phyloP scores from a whole-genome alignment of 345 rosid genomes.

The Eutrema yunnanense region DNA sequence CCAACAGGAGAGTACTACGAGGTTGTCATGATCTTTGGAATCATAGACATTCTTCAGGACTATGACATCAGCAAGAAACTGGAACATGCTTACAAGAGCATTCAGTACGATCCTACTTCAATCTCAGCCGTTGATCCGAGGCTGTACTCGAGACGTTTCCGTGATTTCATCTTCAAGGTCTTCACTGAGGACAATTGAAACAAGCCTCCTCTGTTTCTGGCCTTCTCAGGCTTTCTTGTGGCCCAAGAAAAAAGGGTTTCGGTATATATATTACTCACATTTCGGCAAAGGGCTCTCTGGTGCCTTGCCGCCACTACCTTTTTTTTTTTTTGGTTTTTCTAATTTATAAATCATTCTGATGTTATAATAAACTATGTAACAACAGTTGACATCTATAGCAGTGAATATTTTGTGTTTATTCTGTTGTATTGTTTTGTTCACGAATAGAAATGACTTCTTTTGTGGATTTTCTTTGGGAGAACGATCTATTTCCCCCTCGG shows the following conservation, averaged over 20 bases:
- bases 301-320: background rate
- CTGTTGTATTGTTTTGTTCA: background rate
- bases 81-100: constrained; percentile 88
- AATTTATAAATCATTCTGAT: background rate
- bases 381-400: constrained; percentile 1
- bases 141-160: constrained; percentile 77
- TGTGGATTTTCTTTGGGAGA: background rate
- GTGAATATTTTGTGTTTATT: background rate
- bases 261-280: constrained; percentile 1
- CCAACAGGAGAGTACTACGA: constrained; percentile 80
- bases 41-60: constrained; percentile 90
- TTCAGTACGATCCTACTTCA: constrained; percentile 89
- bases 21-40: constrained; percentile 78
- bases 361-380: constrained; percentile 17
- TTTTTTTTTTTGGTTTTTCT: background rate
- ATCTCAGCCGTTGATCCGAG: constrained; percentile 91
- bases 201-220: constrained; percentile 17
- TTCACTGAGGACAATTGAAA: constrained; percentile 63
- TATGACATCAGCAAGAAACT: constrained; percentile 92
- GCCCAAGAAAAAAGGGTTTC: constrained; percentile 5
- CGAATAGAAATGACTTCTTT: background rate
- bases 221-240: background rate
- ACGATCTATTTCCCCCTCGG: no score
- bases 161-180: constrained; percentile 73
- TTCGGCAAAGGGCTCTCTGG: background rate